Conservation (phyloP, 441 rosid genomes). For the Hura crepitans region DNA sequence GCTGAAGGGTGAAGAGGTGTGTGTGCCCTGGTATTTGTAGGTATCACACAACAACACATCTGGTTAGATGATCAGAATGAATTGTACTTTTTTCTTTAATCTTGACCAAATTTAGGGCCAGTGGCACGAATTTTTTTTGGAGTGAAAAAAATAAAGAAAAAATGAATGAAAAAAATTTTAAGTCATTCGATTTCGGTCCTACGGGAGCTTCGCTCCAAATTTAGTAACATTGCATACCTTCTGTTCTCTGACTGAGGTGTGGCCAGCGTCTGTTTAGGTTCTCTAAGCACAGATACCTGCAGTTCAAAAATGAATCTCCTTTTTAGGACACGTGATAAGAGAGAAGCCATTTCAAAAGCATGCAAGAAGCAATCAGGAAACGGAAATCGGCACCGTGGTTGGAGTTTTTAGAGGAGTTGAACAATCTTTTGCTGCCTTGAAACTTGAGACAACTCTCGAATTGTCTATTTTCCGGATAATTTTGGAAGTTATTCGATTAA, state of each 20-base stretch:
- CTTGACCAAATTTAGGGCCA: too few species aligned
- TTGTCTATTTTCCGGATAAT: conserved; percentile 52
- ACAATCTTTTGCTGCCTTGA: conserved; percentile 48
- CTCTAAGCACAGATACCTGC: conserved; percentile 40
- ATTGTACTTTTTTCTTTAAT: too few species aligned
- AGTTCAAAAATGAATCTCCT: conserved; percentile 11
- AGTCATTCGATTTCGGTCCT: too few species aligned
- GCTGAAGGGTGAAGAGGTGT: conserved; percentile 45
- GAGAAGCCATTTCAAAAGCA: background rate
- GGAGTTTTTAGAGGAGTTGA: conserved; percentile 65
- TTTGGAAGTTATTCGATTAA: conserved; percentile 38
- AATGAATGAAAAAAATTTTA: too few species aligned
- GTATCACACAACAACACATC: background rate
- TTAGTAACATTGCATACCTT: conserved; percentile 39
- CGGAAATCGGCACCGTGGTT: conserved; percentile 32
- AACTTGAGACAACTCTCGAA: conserved; percentile 36
- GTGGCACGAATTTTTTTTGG: too few species aligned
- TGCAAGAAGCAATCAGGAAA: conserved; percentile 1
- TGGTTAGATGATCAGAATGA: background rate
- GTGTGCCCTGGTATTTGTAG: conserved; percentile 39
- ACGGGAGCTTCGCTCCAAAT: too few species aligned
- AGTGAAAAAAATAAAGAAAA: too few species aligned
- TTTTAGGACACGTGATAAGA: conserved; percentile 7
- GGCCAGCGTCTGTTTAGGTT: conserved; percentile 34
- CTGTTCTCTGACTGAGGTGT: conserved; percentile 56